Conservation (phyloP, 257 asterid genomes). For the Catharanthus roseus region DNA sequence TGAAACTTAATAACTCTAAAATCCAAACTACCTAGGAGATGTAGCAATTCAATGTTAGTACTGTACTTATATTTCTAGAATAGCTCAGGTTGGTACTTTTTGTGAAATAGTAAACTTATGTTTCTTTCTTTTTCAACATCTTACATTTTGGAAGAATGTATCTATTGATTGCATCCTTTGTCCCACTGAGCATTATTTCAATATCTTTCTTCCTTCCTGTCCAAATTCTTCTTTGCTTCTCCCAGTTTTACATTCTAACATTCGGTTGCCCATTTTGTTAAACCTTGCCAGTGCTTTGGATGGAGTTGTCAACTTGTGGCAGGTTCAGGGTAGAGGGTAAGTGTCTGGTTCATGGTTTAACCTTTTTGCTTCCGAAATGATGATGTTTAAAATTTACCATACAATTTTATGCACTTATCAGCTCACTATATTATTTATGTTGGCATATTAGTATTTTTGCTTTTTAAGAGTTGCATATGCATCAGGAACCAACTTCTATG, state of each 20-base stretch:
- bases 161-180: background rate
- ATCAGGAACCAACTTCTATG: background rate
- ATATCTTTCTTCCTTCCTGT: background rate
- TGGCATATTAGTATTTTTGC: conserved; percentile 3
- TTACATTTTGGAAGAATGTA: background rate
- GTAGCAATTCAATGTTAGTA: background rate
- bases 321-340: conserved; percentile 75
- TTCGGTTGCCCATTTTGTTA: background rate
- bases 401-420: background rate
- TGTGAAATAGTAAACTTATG: background rate
- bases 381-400: background rate
- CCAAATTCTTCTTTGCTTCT: background rate
- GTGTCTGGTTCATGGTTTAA: conserved; percentile 14
- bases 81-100: background rate
- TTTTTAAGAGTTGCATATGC: background rate
- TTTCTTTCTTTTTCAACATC: background rate
- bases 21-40: background rate
- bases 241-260: background rate
- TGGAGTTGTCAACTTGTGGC: conserved; percentile 87
- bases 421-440: background rate
- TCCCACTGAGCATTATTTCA: background rate
- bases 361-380: background rate
- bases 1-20: background rate
- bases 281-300: conserved; percentile 74
- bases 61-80: background rate